Evolutionary conservation across 768 basidiomycete genomes (phyloP).

Genomic region (Lactifluus rugatus): DNA sequence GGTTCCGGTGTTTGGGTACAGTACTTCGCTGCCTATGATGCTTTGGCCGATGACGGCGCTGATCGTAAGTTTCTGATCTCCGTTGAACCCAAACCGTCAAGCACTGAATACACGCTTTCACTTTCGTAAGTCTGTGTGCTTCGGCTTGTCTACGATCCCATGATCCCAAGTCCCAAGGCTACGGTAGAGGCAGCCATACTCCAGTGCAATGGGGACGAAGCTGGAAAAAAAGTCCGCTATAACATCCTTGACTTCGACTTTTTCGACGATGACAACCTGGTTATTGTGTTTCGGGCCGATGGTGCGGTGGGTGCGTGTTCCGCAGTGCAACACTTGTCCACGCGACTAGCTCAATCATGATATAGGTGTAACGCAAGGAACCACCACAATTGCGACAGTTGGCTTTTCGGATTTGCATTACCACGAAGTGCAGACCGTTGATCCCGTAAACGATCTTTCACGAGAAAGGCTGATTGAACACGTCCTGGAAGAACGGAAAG

Average conservation of each 20-base stretch:
- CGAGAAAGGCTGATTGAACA: slow-evolving; percentile 60
- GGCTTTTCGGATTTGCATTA: slow-evolving; percentile 54
- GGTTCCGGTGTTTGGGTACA: slow-evolving; percentile 5
- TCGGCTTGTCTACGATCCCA: slow-evolving; percentile 41
- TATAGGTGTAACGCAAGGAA: slow-evolving; percentile 32
- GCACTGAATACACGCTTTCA: slow-evolving; percentile 9
- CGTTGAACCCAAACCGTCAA: slow-evolving; percentile 13
- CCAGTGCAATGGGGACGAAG: slow-evolving; percentile 37
- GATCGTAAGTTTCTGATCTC: slow-evolving; percentile 35
- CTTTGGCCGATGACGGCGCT: slow-evolving; percentile 26
- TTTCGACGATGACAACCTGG: slow-evolving; percentile 64
- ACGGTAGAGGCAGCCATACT: slow-evolving; percentile 39
- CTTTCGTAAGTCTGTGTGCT: slow-evolving; percentile 43
- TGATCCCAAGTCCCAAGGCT: slow-evolving; percentile 31
- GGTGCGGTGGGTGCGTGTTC: slow-evolving; percentile 39
- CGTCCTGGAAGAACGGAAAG: slow-evolving; percentile 46
- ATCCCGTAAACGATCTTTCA: slow-evolving; percentile 43
- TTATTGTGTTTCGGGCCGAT: slow-evolving; percentile 51
- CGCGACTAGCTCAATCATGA: slow-evolving; percentile 14
- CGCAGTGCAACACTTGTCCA: slow-evolving; percentile 19
- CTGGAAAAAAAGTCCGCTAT: slow-evolving; percentile 32
- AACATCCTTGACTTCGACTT: slow-evolving; percentile 62
- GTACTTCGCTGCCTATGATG: slow-evolving; percentile 14
- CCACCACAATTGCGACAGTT: slow-evolving; percentile 53
- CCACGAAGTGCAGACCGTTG: slow-evolving; percentile 38